Conservation (phyloP, 345 rosid species). For the Citrus unshiu region DNA sequence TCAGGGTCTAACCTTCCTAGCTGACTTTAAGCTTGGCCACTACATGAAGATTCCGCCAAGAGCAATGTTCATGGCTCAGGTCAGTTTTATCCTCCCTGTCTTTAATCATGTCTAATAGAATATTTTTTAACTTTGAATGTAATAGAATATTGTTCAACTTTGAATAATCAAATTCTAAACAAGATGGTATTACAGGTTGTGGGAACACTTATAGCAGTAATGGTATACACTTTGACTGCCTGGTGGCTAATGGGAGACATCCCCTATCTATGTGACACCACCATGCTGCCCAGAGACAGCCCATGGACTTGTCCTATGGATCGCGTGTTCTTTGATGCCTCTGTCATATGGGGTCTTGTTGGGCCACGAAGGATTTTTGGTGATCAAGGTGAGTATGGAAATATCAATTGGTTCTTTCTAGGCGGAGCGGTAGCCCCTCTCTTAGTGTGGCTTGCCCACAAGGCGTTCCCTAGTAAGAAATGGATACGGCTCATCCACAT, state of each 20-base stretch:
- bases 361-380: conserved; percentile 85
- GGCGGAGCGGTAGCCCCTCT: conserved; percentile 62
- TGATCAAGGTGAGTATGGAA: conserved; percentile 54
- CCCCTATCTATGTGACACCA: conserved; percentile 63
- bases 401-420: conserved; percentile 68
- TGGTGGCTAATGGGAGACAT: conserved; percentile 80
- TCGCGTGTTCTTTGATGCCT: conserved; percentile 64
- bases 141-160: not conserved
- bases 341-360: conserved; percentile 84
- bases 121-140: not conserved
- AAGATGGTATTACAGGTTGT: conserved; percentile 42
- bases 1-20: conserved; percentile 65
- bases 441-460: conserved; percentile 63
- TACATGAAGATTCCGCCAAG: conserved; percentile 94
- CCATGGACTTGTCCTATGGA: conserved; percentile 82
- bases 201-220: conserved; percentile 56
- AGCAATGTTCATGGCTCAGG: conserved; percentile 86
- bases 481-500: conserved; percentile 65
- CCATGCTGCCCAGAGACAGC: conserved; percentile 48
- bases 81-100: conserved; percentile 1
- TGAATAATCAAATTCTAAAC: not conserved
- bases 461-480: conserved; percentile 45
- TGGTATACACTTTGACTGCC: conserved; percentile 57
- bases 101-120: not conserved
- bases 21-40: conserved; percentile 83